A percentile compares a stretch with the other conserved stretches of the same genome.
phyloP scores from a whole-genome alignment of 192 early-diverging fungal genomes.

The Coemansia sp. region DNA sequence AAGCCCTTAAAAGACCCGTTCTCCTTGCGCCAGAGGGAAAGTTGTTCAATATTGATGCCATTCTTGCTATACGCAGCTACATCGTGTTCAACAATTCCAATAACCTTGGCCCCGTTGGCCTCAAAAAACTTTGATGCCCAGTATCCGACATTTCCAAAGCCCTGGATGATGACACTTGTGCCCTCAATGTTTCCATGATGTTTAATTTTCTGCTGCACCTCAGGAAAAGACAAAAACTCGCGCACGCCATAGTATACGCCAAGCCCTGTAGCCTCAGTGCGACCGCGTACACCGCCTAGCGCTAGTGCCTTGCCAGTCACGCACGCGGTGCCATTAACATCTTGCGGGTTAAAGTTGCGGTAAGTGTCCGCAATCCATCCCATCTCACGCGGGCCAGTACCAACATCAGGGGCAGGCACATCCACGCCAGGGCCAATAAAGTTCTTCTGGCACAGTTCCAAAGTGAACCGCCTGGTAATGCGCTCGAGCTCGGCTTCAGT shows the following conservation, averaged over 20 bases:
- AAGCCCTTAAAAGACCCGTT: slow-evolving; percentile 70
- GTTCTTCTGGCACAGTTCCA: slow-evolving; percentile 82
- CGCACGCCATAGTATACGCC: slow-evolving; percentile 80
- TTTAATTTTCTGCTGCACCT: slow-evolving; percentile 69
- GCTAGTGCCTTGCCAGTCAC: slow-evolving; percentile 81
- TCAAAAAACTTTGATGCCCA: slow-evolving; percentile 82
- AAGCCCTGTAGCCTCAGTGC: slow-evolving; percentile 79
- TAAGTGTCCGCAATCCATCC: slow-evolving; percentile 86
- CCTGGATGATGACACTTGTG: slow-evolving; percentile 71
- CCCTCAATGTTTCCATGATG: slow-evolving; percentile 61
- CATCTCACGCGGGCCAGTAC: slow-evolving; percentile 80
- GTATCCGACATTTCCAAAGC: slow-evolving; percentile 85
- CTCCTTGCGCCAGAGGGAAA: slow-evolving; percentile 62
- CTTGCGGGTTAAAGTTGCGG: slow-evolving; percentile 76
- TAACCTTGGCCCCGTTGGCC: slow-evolving; percentile 73
- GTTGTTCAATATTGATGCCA: slow-evolving; percentile 67
- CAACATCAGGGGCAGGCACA: slow-evolving; percentile 82
- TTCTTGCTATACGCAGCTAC: slow-evolving; percentile 61
- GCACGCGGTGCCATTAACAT: slow-evolving; percentile 78
- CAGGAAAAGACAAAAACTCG: slow-evolving; percentile 77
- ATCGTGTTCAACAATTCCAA: slow-evolving; percentile 73
- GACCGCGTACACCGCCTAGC: slow-evolving; percentile 77
- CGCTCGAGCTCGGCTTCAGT: slow-evolving; percentile 70
- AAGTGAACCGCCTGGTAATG: slow-evolving; percentile 79
- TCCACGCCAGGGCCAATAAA: slow-evolving; percentile 82